Conservation (phyloP, 2,329 filamentous ascomycete genomes). For the Balansia obtecta region DNA sequence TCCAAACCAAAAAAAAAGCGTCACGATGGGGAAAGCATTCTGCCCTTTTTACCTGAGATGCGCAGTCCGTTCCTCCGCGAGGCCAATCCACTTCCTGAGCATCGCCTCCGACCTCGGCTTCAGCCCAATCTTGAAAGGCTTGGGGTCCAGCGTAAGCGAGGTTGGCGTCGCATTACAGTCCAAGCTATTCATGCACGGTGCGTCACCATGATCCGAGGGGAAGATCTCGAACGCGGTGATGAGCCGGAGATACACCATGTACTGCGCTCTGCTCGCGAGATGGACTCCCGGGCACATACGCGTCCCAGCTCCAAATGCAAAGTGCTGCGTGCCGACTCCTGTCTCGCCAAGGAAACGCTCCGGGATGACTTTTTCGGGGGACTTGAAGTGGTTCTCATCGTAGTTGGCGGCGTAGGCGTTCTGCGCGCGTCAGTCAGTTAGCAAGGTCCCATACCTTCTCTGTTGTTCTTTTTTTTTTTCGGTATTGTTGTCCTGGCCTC, state of each 20-base stretch:
- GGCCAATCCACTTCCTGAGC: slow-evolving; percentile 39
- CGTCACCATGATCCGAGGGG: slow-evolving; percentile 30
- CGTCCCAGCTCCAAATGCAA: slow-evolving; percentile 49
- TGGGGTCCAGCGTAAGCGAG: slow-evolving; percentile 47
- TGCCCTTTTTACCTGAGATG: slow-evolving; percentile 15
- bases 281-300: slow-evolving; percentile 53
- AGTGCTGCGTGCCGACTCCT: slow-evolving; percentile 45
- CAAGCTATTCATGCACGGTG: slow-evolving; percentile 42
- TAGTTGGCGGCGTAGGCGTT: slow-evolving; percentile 67
- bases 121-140: slow-evolving; percentile 48
- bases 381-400: slow-evolving; percentile 54
- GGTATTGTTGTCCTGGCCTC: too few relatives aligned
- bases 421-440: slow-evolving; percentile 16
- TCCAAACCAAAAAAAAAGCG: too few relatives aligned
- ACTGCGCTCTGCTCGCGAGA: slow-evolving; percentile 51
- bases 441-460: neutral
- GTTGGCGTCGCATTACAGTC: slow-evolving; percentile 46
- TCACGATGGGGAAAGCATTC: neutral
- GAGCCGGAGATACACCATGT: slow-evolving; percentile 45
- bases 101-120: slow-evolving; percentile 30
- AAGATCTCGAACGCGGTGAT: slow-evolving; percentile 46
- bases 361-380: slow-evolving; percentile 50
- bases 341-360: slow-evolving; percentile 53
- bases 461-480: too few relatives aligned
- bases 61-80: slow-evolving; percentile 38